Base-by-base conservation (phyloP, 495 filamentous ascomycete genomes). In the Opeltia flavorubescens region DNA sequence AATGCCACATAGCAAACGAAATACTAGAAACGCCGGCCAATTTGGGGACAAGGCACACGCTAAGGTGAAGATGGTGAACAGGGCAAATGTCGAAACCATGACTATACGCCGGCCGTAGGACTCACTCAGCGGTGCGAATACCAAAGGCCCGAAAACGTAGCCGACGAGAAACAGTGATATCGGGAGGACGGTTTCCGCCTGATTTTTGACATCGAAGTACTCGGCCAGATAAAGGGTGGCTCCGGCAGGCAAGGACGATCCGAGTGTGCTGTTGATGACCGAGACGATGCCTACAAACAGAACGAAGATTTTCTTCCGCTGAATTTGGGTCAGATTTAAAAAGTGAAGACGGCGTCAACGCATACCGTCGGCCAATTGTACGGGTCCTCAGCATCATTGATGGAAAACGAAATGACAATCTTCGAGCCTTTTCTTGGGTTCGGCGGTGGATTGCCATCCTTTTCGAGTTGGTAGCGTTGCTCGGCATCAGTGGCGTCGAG, bases 201-300 rank as follows among this genome's bases (percentile, higher is more conserved):
- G 56, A 29, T 74, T 70, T 2, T 67, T 70, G 44, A 86, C 62
- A 43, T 69, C 47, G 63, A 78, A 86, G 46, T 80, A 68, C 6
- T 61, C 51, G 0, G 69, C 62, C 15, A 84, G 81, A 41, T 67
- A 72, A 4, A 66, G 67, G 33, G 74, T 75, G 33, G 75, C 75
- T 53, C 75, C 80, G 47, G 75, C 75, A 1, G 83, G 78, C 13
- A 89, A 62, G 0, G 79, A 71, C 25, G 76, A 81, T 2, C 77
- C 76, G 55, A 88, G 73, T n/a, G 83, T 86, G 28, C 74, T 79
- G 62, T 87, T 88, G 56, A 84, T 59, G 35, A 88, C 82, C 25
- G 75, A 25, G 51, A 76, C 57, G 61, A 83, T 77, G 43, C 72
- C 70, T 1, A 71, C 66, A 12, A 72, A 43, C 2, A 83, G 55